A percentile compares a stretch with the other conserved stretches of the same genome.
These are phyloP conservation scores for Cyamopsis tetragonoloba DNA, from an alignment of 306 rosid genomes.

Conservation along the genomic window DNA sequence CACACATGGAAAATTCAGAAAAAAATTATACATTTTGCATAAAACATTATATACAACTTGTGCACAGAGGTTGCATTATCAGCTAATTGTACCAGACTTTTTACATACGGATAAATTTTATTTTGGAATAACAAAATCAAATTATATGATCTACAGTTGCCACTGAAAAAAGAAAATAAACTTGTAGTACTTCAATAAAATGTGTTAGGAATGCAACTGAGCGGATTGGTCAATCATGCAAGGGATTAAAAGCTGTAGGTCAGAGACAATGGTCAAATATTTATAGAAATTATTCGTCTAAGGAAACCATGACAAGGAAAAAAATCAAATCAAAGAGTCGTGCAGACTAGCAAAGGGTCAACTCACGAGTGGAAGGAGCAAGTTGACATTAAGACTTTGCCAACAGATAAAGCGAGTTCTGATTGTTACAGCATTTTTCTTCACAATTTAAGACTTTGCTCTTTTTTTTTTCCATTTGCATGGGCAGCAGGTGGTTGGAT, in stretches of 20 bases:
- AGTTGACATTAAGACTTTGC: not conserved
- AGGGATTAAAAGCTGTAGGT: not conserved
- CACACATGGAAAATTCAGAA: not conserved
- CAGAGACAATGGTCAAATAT: not conserved
- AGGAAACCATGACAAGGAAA: not conserved
- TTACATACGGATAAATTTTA: no score
- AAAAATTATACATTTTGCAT: constrained; percentile 11
- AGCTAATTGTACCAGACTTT: no score
- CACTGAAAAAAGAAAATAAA: not conserved
- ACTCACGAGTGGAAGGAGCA: not conserved
- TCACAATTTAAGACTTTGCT: not conserved
- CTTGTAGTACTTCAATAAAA: not conserved
- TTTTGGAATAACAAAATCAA: not conserved
- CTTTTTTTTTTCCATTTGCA: not conserved
- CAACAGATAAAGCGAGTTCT: not conserved
- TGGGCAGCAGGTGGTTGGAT: not conserved
- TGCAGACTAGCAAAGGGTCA: not conserved
- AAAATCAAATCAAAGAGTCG: not conserved
- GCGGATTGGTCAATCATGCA: not conserved
- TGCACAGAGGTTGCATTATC: no score
- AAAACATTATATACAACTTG: not conserved
- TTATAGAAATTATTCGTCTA: not conserved
- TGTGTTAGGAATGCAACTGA: not conserved
- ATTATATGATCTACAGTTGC: not conserved
- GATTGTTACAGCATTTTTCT: not conserved